Evolutionary conservation across 2,329 filamentous ascomycete species (phyloP), one percentile per base, ranked within the genome.

Genomic region (Rhytidhysteron rufulum): DNA sequence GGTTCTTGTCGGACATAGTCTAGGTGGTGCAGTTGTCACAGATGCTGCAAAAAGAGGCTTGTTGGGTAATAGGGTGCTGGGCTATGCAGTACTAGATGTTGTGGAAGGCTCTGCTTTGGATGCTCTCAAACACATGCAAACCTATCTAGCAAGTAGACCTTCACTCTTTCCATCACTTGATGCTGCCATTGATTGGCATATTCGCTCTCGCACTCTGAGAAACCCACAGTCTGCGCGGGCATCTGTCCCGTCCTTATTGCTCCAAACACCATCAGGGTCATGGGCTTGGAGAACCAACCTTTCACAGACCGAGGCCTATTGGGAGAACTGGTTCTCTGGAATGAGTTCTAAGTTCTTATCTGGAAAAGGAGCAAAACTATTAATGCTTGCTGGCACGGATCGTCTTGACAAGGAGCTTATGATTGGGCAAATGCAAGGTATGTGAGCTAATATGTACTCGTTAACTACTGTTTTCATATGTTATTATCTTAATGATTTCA

Each of bases 361-460:
- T 38, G 87, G 86, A 0, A 82, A 78, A 47, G 90, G 88, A 20
- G 90, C 89, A 7, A 96, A 96, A 65, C 65, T 95, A 45, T 69
- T 96, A 37, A 68, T 96, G 37, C 75, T 96, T 22, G 91, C 90
- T 3, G 90, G 90, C 15, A 95, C 90, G 9, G 91, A 96, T 68
- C 76, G 90, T 35, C 65, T 96, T 42, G 90, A 96, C 62, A 95
- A 87, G 50, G 90, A 95, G 58, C 69, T 96, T 57, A 95, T 88
- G 65, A 95, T 96, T 63, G 90, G 90, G 13, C 90, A 96, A 68
- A 96, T 96, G 90, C 90, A 96, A 73, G 90, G 88, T 86, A 70
- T 53, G 66, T 58, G 40, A 42, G 31, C 34, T 29, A n/a, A n/a
- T 30, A 15, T 18, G 15, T 11, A 3, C 17, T 10, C n/a, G 18